Evolutionary conservation across 2,329 filamentous ascomycete species (phyloP), one percentile per base, ranked within the genome.

Genomic region (Phoma sp.): DNA sequence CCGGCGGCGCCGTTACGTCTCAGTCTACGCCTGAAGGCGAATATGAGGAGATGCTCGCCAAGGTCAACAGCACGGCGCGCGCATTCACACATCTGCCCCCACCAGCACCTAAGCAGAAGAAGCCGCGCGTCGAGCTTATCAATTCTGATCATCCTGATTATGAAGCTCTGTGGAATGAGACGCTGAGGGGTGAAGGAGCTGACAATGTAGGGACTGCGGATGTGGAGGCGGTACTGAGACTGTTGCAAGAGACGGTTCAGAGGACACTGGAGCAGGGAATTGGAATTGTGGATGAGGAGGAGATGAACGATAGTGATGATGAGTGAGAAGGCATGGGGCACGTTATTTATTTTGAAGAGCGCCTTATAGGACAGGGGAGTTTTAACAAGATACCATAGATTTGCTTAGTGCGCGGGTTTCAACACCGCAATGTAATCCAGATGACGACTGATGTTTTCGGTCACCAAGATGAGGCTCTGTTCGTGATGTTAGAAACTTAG

Each of bases 1-100:
- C 93, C 5, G 95, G 93, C 0, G 95, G 93, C 1, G 93, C 93
- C 0, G 87, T 98, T 13, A 98, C 93, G 1, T 88, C 87, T 23
- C 79, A 96, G 53, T 96, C 92, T 71, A 90, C 89, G 2, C 81
- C 89, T 0, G 82, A 88, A 53, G 91, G 86, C 3, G 93, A 98
- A 79, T 89, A 88, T 76, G 90, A 96, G 56, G 95, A 98, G 80
- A 97, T 98, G 92, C 54, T 75, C 22, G 71, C 70, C 41, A 81
- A 81, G 64, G 69, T 77, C 47, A 64, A 72, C 7, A 70, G 66
- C 52, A 73, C 70, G 1, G 52, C 67, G n/a, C 48, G 64, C 39
- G 62, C 71, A 2, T 75, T 76, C 52, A 60, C 49, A 14, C 60
- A 63, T 18, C 43, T 57, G 5, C 57, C 59, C 4, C 53, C 52